phyloP scores from a whole-genome alignment of 352 stramenopile species.

The Elongisporangium prolatum region DNA sequence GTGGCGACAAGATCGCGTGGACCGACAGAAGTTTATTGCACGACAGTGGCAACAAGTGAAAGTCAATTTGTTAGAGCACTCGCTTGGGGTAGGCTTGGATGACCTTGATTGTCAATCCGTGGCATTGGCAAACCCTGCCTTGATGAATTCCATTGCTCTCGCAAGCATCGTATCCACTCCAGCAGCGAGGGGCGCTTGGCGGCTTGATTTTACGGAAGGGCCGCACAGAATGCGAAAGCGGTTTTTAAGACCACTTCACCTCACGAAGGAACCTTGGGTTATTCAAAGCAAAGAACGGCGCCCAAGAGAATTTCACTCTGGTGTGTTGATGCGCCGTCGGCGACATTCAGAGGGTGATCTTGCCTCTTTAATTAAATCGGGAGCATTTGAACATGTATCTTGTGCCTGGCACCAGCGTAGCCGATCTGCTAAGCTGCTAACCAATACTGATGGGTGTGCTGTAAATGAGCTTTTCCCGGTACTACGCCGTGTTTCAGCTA shows the following conservation, averaged over 20 bases:
- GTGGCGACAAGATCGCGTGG: constrained; percentile 59
- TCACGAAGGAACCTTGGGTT: background rate
- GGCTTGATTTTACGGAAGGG: constrained; percentile 65
- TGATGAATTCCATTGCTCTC: constrained; percentile 3
- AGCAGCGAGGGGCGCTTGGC: constrained; percentile 7
- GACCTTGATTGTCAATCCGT: background rate
- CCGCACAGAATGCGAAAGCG: constrained; percentile 64
- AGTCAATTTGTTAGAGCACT: constrained; percentile 21
- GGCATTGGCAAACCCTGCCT: constrained; percentile 1
- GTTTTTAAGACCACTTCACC: constrained; percentile 12
- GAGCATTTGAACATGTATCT: background rate
- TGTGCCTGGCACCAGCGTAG: background rate
- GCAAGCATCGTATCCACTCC: background rate
- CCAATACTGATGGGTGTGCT: background rate
- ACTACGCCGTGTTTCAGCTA: background rate
- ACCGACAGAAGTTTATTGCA: constrained; percentile 58
- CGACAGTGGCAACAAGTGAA: constrained; percentile 47
- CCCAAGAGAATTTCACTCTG: background rate
- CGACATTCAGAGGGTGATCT: constrained; percentile 11
- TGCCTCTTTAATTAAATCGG: background rate
- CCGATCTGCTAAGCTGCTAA: background rate
- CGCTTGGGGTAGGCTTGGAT: constrained; percentile 8
- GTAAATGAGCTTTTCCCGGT: background rate
- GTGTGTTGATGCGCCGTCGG: background rate
- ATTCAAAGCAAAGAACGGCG: background rate